These are phyloP conservation scores for Talaromyces sp. DNA, from an alignment of 2,329 filamentous ascomycete species.

Conservation along the genomic window DNA sequence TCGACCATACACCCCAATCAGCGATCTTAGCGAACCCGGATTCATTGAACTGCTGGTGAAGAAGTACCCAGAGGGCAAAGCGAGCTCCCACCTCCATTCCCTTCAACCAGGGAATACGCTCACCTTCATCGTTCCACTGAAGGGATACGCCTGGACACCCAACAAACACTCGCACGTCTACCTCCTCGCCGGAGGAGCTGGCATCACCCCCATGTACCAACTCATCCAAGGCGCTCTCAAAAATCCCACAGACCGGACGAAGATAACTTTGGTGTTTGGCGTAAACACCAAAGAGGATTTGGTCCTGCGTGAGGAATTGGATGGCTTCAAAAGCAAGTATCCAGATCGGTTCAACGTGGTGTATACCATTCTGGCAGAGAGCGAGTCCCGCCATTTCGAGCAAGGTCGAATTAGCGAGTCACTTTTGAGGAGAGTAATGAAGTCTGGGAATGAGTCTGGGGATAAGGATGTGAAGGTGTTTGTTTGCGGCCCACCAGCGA, in stretches of 20 bases:
- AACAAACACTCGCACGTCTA: neutral
- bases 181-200: neutral
- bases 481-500: neutral
- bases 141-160: neutral
- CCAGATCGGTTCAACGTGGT: neutral
- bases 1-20: neutral
- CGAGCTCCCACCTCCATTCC: neutral
- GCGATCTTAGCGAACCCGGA: neutral
- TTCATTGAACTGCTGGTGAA: neutral
- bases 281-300: neutral
- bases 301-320: neutral
- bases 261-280: neutral
- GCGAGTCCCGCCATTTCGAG: neutral
- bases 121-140: neutral
- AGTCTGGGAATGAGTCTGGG: neutral
- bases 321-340: neutral
- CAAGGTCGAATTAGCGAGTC: neutral
- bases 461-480: neutral
- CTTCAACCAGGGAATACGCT: neutral
- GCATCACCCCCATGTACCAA: neutral
- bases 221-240: neutral
- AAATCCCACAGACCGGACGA: neutral
- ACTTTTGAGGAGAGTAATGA: neutral
- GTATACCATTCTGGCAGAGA: neutral
- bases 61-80: neutral